Evolutionary conservation across 1,139 yeast species (phyloP), one percentile per base, ranked within the genome.

Genomic region (Candida sp.): DNA sequence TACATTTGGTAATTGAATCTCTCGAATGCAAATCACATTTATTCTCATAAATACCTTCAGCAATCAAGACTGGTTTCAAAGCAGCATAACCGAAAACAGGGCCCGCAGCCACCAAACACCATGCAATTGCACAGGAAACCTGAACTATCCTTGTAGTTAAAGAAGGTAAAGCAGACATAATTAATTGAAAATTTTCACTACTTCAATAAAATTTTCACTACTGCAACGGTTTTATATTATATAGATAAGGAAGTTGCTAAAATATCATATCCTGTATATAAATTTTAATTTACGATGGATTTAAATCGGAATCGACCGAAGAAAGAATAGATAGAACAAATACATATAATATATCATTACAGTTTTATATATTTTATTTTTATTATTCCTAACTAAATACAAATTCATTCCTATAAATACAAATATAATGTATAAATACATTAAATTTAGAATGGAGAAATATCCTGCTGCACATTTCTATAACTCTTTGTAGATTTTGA

Each of bases 81-180:
- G 97, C 97, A 19, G 97, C 97, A 68, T 90, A 91, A 1, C 97
- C 96, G 70, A 91, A 91, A 8, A 90, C 84, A 1, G 95, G 90
- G 2, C 97, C 98, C 0, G 97, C 97, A 2, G 96, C 91, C 34
- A 89, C 69, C 22, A 90, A 68, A 65, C 97, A 90, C 96, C 97
- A 90, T 1, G 74, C 51, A 30, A 88, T 80, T 32, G 97, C 91
- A 62, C 96, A 87, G 12, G 51, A 23, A 12, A 64, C 54, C 45
- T 65, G 70, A 22, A 60, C 52, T 7, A 63, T 45, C 46, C 67
- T 54, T 44, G 53, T 55, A 19, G 52, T 6, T 44, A 45, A 45
- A 4, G 63, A 46, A n/a, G 60, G 60, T 25, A 47, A 36, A 3
- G 21, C 39, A 12, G 34, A 12, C 39, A 37, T 36, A 15, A 15